Conservation (phyloP, 805 yeast species). For the Danielia reshetovae region DNA sequence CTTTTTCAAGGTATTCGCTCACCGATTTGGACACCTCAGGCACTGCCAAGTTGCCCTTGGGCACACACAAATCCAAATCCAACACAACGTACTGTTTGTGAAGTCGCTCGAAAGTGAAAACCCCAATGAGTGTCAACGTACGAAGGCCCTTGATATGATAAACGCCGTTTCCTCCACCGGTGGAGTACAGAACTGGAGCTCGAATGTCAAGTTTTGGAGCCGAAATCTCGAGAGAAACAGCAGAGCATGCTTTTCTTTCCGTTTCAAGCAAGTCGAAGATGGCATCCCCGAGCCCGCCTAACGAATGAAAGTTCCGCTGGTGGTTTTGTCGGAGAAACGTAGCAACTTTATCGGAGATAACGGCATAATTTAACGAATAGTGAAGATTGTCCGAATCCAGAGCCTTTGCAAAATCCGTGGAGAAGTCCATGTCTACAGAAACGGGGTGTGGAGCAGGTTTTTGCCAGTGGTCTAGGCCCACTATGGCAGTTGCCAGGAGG, state of each 20-base stretch:
- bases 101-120: constrained; percentile 83
- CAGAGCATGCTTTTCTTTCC: constrained; percentile 43
- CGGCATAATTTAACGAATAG: constrained; percentile 86
- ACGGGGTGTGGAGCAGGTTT: constrained; percentile 66
- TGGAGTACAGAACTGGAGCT: constrained; percentile 29
- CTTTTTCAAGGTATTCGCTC: constrained; percentile 59
- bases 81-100: constrained; percentile 66
- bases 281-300: constrained; percentile 44
- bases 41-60: constrained; percentile 14
- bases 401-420: constrained; percentile 69
- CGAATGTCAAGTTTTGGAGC: constrained; percentile 57
- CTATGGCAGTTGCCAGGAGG: constrained; percentile 56
- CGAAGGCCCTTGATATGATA: constrained; percentile 48
- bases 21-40: constrained; percentile 34
- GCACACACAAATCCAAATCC: constrained; percentile 47
- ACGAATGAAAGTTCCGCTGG: constrained; percentile 38
- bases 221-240: constrained; percentile 35
- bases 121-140: constrained; percentile 81
- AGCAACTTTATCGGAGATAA: constrained; percentile 62
- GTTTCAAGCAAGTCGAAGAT: constrained; percentile 42
- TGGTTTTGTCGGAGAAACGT: constrained; percentile 44
- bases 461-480: constrained; percentile 76
- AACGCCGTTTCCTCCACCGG: constrained; percentile 15
- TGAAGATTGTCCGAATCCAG: constrained; percentile 76
- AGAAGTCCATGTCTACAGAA: constrained; percentile 51